Conservation (phyloP, 1,284 basidiomycete species). For the Flammula alnicola region DNA sequence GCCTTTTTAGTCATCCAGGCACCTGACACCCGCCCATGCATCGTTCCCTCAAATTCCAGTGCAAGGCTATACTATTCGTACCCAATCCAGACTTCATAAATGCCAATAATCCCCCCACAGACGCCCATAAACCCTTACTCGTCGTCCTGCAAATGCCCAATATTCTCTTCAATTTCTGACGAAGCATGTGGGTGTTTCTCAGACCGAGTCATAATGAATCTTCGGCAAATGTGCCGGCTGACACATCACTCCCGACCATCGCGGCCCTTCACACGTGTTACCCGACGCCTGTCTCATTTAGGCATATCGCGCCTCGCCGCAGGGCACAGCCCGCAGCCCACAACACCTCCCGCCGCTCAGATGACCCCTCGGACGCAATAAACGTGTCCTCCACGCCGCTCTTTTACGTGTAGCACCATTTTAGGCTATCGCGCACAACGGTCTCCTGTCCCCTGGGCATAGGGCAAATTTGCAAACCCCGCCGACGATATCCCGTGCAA, state of each 20-base stretch:
- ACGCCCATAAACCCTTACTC: background rate
- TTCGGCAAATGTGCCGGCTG: constrained; percentile 21
- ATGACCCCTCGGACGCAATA: constrained; percentile 9
- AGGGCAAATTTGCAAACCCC: constrained; percentile 9
- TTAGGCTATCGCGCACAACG: constrained; percentile 1
- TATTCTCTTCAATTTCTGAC: background rate
- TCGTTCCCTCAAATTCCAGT: no score
- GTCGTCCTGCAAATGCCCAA: constrained; percentile 1
- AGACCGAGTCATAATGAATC: constrained; percentile 30
- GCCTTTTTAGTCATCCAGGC: constrained; percentile 17
- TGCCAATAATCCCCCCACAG: background rate
- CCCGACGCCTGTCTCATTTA: constrained; percentile 23
- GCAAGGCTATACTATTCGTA: constrained; percentile 13
- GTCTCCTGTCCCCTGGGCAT: no score
- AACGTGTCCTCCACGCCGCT: no score
- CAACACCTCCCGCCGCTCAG: constrained; percentile 12
- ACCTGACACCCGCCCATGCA: constrained; percentile 4
- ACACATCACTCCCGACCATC: constrained; percentile 25
- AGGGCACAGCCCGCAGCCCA: constrained; percentile 16
- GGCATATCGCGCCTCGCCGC: constrained; percentile 16
- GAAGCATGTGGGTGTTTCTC: constrained; percentile 19
- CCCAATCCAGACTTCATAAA: background rate
- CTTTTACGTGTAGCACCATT: background rate
- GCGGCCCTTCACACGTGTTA: constrained; percentile 21
- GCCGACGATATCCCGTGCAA: constrained; percentile 23